Evolutionary conservation across 345 rosid genomes (phyloP), one percentile per base, ranked within the genome.

Genomic region (Physaria fendleri): DNA sequence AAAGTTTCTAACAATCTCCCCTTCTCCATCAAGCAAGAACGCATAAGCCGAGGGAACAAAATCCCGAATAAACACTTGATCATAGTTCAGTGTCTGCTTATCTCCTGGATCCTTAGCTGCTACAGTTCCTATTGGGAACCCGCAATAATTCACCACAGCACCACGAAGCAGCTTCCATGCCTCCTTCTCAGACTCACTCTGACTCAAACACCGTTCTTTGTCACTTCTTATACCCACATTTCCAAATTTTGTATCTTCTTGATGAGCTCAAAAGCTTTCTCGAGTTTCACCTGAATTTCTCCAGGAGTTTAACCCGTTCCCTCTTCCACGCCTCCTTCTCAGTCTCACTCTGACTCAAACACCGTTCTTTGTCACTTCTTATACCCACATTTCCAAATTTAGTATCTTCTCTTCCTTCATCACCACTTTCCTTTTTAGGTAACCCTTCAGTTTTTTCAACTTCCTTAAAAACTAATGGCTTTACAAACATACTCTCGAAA

Each of bases 11-110:
- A 86, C 95, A 32, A 92, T 88, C 69, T 84, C 98, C 12, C 52
- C 74, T 44, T 92, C 97, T 29, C 97, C 97, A 62, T 81, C 80
- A 42, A 92, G 95, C 82, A 92, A 59, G 71, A 92, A 88, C 0
- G 97, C 93, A 59, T 82, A 81, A 0, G 91, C 98, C 0, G 95
- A 86, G n/a, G 98, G 98, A n/a, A 83, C 85, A 68, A 92, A 92
- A 76, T 92, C 96, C 14, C 98, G 97, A 56, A 92, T 85, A 73
- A 92, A 92, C 51, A 92, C 87, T 59, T 92, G 98, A 71, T 92
- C 96, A 66, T 92, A 92, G 63, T 88, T 92, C 81, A 84, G 63
- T 2, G 84, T 82, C 59, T 80, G 91, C 62, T 66, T 80, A 38
- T 86, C 86, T 13, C 80, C 82, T 8, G 84, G 86, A 71, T 84